Percentiles rank a stretch among this genome's conserved stretches.
phyloP scores from a whole-genome alignment of 495 filamentous ascomycete genomes.

The Hypomontagnella monticulosa region DNA sequence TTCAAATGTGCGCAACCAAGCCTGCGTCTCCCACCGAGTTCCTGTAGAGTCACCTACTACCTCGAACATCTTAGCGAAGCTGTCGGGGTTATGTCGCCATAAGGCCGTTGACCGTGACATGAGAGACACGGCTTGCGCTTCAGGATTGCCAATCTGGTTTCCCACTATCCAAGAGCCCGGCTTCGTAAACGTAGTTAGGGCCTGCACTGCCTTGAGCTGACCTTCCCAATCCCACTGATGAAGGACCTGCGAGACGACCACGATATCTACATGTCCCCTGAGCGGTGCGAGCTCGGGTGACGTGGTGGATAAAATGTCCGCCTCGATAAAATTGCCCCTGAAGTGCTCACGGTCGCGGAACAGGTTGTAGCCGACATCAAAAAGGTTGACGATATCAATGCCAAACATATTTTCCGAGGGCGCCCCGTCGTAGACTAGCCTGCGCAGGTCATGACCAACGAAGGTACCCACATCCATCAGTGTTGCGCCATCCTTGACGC shows the following conservation, averaged over 20 bases:
- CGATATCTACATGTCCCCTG: conserved; percentile 57
- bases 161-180: conserved; percentile 60
- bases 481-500: conserved; percentile 31
- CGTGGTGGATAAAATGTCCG: conserved; percentile 11
- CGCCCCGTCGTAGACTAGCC: conserved; percentile 56
- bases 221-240: conserved; percentile 63
- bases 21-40: conserved; percentile 49
- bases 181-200: conserved; percentile 53
- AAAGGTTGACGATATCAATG: conserved; percentile 55
- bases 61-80: conserved; percentile 61
- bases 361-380: conserved; percentile 63
- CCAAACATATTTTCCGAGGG: conserved; percentile 54
- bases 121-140: conserved; percentile 42
- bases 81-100: conserved; percentile 55
- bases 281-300: conserved; percentile 45
- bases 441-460: conserved; percentile 60
- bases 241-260: conserved; percentile 62
- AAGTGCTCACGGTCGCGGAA: conserved; percentile 59
- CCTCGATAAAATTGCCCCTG: conserved; percentile 29
- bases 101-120: conserved; percentile 45
- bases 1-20: conserved; percentile 19
- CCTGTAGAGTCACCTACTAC: conserved; percentile 59
- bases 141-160: conserved; percentile 54
- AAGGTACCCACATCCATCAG: conserved; percentile 62
- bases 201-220: conserved; percentile 55